These are phyloP conservation scores for Fusarium verrucosum DNA, from an alignment of 2,329 filamentous ascomycete genomes.

Conservation along the genomic window DNA sequence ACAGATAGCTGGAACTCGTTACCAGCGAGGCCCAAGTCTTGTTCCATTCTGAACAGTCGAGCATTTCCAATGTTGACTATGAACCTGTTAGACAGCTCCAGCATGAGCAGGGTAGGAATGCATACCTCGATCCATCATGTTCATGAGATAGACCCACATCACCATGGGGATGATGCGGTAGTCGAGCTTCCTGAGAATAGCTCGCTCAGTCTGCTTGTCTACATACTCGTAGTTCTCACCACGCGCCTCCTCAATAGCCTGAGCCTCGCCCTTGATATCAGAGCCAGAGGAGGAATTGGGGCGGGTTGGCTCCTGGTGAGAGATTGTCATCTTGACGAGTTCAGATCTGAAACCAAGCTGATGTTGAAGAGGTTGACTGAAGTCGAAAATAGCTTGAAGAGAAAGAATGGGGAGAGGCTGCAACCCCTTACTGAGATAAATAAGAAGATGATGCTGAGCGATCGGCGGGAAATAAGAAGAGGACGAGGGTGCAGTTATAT, in stretches of 20 bases:
- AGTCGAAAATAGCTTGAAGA: not conserved
- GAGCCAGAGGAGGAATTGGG: constrained; percentile 35
- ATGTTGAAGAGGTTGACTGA: not conserved
- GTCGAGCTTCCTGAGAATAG: constrained; percentile 45
- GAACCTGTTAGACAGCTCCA: constrained; percentile 27
- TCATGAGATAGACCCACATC: constrained; percentile 49
- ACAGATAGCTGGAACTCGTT: constrained; percentile 67
- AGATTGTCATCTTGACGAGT: constrained; percentile 12
- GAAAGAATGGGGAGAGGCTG: not conserved
- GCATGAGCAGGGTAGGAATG: accelerated
- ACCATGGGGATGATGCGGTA: constrained; percentile 47
- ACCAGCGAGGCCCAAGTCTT: constrained; percentile 64
- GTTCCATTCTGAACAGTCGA: constrained; percentile 56
- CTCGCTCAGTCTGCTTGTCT: constrained; percentile 32
- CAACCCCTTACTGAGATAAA: not conserved
- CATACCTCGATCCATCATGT: constrained; percentile 49
- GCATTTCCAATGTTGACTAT: constrained; percentile 76
- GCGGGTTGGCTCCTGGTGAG: constrained; percentile 2
- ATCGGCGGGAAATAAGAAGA: not conserved
- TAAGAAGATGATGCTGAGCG: not conserved
- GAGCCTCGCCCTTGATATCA: constrained; percentile 5
- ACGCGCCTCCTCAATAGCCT: constrained; percentile 30
- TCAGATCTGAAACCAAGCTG: not conserved
- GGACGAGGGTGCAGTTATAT: constrained; percentile 3
- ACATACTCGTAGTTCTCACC: constrained; percentile 30